phyloP scores from a whole-genome alignment of 441 rosid genomes.

The Erysimum cheiri region DNA sequence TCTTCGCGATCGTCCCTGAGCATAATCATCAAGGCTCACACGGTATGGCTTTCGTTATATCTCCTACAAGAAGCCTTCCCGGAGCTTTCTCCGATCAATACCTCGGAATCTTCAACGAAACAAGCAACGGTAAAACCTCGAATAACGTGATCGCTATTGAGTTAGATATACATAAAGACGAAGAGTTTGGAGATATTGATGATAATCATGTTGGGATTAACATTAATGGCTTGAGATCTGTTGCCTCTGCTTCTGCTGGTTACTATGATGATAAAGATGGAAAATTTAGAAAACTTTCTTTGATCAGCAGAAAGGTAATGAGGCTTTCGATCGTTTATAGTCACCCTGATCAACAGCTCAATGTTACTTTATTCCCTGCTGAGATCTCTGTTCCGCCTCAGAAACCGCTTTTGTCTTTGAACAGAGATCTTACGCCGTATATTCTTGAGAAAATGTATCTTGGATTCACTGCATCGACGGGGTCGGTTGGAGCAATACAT shows the following conservation, averaged over 20 bases:
- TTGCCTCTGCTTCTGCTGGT: constrained; percentile 32
- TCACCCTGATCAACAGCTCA: constrained; percentile 13
- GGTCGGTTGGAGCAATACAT: constrained; percentile 38
- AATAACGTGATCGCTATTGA: constrained; percentile 50
- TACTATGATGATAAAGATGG: constrained; percentile 37
- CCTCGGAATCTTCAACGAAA: constrained; percentile 69
- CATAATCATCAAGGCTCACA: constrained; percentile 69
- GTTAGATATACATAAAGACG: constrained; percentile 49
- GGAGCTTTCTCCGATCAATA: constrained; percentile 71
- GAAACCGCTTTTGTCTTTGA: constrained; percentile 41
- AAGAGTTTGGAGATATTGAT: constrained; percentile 47
- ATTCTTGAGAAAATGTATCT: constrained; percentile 38
- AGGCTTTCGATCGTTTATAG: constrained; percentile 47
- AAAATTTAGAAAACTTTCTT: constrained; percentile 34
- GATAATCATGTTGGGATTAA: constrained; percentile 50
- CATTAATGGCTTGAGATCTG: constrained; percentile 43
- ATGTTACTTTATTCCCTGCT: constrained; percentile 50
- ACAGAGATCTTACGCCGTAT: constrained; percentile 39
- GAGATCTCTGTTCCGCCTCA: constrained; percentile 41
- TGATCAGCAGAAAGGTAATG: constrained; percentile 40
- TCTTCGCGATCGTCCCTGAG: constrained; percentile 64
- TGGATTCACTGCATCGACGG: constrained; percentile 52
- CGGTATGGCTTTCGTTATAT: constrained; percentile 77
- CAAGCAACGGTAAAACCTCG: constrained; percentile 59
- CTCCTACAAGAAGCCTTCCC: constrained; percentile 51